phyloP scores from a whole-genome alignment of 805 yeast species.

The Myxozyma monticola region DNA sequence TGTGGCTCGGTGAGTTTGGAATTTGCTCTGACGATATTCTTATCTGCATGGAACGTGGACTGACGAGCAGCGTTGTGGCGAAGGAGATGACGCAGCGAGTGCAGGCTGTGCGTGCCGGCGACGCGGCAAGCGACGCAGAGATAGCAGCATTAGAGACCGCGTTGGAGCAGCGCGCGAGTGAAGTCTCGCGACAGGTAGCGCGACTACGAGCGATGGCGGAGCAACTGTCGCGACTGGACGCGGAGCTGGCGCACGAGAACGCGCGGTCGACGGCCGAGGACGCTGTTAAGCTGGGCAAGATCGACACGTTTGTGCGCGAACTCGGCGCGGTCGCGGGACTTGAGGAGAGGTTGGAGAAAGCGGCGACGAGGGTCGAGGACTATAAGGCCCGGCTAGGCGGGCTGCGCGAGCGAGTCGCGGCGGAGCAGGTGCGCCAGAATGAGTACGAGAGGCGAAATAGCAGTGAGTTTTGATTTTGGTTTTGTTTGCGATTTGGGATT shows the following conservation, averaged over 20 bases:
- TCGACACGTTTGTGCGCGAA: constrained; percentile 14
- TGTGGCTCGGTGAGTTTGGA: no score
- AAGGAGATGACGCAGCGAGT: no score
- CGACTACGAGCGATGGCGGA: no score
- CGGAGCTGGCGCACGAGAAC: constrained; percentile 12
- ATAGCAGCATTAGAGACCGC: no score
- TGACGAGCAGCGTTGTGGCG: no score
- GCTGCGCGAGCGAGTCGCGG: constrained; percentile 1
- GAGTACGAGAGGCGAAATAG: constrained; percentile 9
- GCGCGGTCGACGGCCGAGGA: constrained; percentile 6
- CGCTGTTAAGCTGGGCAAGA: constrained; percentile 12
- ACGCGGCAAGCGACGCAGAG: no score
- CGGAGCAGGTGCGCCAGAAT: constrained; percentile 10
- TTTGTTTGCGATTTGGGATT: neutral
- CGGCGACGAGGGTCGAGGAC: constrained; percentile 9
- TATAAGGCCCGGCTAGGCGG: constrained; percentile 5
- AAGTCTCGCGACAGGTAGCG: no score
- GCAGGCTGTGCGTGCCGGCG: no score
- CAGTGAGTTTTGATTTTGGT: neutral
- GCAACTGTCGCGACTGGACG: no score
- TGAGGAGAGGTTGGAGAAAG: constrained; percentile 13
- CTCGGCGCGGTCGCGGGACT: constrained; percentile 7
- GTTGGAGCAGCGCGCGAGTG: no score
- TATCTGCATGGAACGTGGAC: no score
- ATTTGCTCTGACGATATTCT: no score